These are phyloP conservation scores for Trifolium subterraneum DNA, from an alignment of 306 rosid species.

Conservation along the genomic window DNA sequence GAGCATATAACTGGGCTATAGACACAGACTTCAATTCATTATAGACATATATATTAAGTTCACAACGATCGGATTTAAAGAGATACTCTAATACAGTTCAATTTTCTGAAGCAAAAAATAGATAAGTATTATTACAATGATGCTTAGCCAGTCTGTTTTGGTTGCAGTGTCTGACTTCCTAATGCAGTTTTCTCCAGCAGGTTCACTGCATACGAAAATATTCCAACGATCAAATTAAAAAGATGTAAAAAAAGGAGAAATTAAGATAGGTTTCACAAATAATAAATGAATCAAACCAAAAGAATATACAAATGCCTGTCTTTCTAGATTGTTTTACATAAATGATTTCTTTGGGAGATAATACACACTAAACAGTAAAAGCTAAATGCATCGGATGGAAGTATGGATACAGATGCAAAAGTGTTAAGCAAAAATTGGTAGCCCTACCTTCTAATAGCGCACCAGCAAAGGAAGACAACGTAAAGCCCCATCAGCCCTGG, in stretches of 20 bases:
- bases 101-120: slow-evolving; percentile 32
- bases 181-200: slow-evolving; percentile 79
- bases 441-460: slow-evolving; percentile 89
- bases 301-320: slow-evolving; percentile 25
- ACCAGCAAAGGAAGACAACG: slow-evolving; percentile 96
- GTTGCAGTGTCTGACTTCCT: slow-evolving; percentile 59
- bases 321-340: slow-evolving; percentile 20
- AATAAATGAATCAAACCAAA: slow-evolving; percentile 14
- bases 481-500: slow-evolving; percentile 99
- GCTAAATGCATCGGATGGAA: slow-evolving; percentile 5
- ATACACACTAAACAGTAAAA: slow-evolving; percentile 27
- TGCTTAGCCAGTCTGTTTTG: slow-evolving; percentile 91
- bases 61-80: slow-evolving; percentile 29
- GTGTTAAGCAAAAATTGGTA: slow-evolving; percentile 18
- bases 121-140: slow-evolving; percentile 66
- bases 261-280: slow-evolving; percentile 28
- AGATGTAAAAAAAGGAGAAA: slow-evolving; percentile 28
- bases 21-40: no score
- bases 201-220: slow-evolving; percentile 67
- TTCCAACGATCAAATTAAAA: slow-evolving; percentile 29
- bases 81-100: slow-evolving; percentile 12
- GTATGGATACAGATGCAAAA: slow-evolving; percentile 28
- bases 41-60: neutral
- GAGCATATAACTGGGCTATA: neutral
- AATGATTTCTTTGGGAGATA: slow-evolving; percentile 27